Conservation (phyloP, 2,329 filamentous ascomycete species). For the Fusarium vanettenii region DNA sequence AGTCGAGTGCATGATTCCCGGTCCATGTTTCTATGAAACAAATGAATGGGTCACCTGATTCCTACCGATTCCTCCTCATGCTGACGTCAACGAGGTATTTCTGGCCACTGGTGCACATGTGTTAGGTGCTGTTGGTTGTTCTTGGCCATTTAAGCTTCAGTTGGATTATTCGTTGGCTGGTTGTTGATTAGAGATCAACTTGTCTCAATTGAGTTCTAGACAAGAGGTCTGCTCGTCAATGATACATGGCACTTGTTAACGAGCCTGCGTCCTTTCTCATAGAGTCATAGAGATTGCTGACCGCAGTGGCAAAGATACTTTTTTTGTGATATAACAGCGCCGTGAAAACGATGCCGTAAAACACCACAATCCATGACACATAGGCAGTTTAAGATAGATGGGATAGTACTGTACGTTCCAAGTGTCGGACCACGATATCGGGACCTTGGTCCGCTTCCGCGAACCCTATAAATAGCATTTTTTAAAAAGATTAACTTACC, state of each 20-base stretch:
- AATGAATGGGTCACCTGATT: neutral
- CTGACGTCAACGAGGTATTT: neutral
- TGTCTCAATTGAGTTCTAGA: neutral
- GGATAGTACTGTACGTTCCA: neutral
- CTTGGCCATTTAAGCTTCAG: neutral
- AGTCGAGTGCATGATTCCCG: neutral
- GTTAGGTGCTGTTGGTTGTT: neutral
- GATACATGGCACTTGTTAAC: neutral
- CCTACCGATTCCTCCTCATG: neutral
- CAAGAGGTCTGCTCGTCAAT: neutral
- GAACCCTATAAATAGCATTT: neutral
- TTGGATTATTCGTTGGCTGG: neutral
- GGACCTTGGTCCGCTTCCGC: neutral
- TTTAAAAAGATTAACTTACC: too few species aligned
- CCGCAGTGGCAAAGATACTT: neutral
- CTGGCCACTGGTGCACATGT: neutral
- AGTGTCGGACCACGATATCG: neutral
- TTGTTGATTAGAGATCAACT: neutral
- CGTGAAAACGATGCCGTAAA: neutral
- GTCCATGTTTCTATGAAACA: neutral
- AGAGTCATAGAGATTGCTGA: neutral
- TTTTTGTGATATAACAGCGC: neutral
- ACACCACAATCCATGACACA: neutral
- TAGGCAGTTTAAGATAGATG: neutral
- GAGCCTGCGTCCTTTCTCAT: neutral